Base-by-base conservation (phyloP, 352 stramenopile species). In the Globisporangium camurandrum region DNA sequence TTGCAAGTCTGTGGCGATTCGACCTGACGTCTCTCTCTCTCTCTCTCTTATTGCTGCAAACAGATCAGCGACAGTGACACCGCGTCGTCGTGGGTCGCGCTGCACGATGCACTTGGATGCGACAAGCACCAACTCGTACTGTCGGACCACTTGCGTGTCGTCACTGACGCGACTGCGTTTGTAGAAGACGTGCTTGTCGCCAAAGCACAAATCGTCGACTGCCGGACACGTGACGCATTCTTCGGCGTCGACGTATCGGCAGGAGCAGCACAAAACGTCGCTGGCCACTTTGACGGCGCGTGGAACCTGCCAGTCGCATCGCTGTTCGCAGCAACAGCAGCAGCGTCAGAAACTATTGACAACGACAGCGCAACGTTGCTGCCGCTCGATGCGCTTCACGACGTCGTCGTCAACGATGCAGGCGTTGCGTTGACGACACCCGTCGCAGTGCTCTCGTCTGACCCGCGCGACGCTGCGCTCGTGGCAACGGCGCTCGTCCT, bases 401-500 rank as follows among this genome's bases (percentile, higher is more conserved):
- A 69, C 1, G 38, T 80, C 16, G 66, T 89, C 16, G 46, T 49
- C 20, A 64, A 74, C 46, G 51, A 49, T 16, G 64, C 66, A 22
- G 64, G 68, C 4, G 53, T 89, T 33, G 54, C 69, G 42, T 56
- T 76, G 16, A 53, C 68, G 10, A 51, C 42, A 8, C 58, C 61
- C 10, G 60, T 84, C 24, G 62, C 67, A 7, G 72, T 89, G 16
- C 47, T 88, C 5, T 69, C 57, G 2, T 68, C 64, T n/a, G 56
- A 66, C 27, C 59, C 57, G 4, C 53, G 62, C 8, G 72, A 90
- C 62, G 78, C 70, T 27, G 78, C 81, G 42, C 59, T 72, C 3
- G 74, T 89, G 30, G 81, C 81, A 7, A 86, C 68, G 53, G 67
- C 61, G 0, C 49, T 86, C 24, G 42, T 82, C 19, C 49, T 86